These are phyloP conservation scores for Pouteria campechiana DNA, from an alignment of 179 eudicot species.

Conservation along the genomic window DNA sequence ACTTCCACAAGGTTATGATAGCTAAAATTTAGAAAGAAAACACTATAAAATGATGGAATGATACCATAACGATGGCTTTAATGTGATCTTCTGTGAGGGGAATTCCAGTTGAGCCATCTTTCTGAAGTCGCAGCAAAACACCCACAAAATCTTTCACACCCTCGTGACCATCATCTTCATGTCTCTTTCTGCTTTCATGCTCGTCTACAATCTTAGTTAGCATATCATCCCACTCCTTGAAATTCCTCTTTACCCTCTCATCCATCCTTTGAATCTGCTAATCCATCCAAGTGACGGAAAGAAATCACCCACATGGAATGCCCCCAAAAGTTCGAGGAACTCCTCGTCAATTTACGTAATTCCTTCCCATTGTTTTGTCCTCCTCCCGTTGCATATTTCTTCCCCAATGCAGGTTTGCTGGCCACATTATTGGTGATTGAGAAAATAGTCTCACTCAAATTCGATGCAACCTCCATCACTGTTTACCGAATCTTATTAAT, in stretches of 20 bases:
- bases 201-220: not conserved
- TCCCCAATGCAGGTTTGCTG: slow-evolving; percentile 5
- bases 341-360: not conserved
- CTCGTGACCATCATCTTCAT: not conserved
- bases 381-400: slow-evolving; percentile 1
- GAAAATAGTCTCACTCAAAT: not conserved
- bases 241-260: not conserved
- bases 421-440: not conserved
- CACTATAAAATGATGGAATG: too few species aligned
- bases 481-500: not conserved
- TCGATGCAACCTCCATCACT: not conserved
- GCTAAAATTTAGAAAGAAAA: too few species aligned
- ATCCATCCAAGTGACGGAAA: not conserved
- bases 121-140: not conserved
- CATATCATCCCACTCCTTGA: not conserved
- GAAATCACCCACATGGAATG: not conserved
- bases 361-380: not conserved
- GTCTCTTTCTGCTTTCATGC: not conserved
- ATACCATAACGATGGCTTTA: not conserved
- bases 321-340: not conserved
- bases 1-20: too few species aligned
- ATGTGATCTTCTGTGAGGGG: not conserved
- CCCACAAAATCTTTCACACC: not conserved
- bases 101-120: not conserved
- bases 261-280: not conserved